phyloP scores from a whole-genome alignment of 2,329 filamentous ascomycete species.

The Epichloe gansuensis region DNA sequence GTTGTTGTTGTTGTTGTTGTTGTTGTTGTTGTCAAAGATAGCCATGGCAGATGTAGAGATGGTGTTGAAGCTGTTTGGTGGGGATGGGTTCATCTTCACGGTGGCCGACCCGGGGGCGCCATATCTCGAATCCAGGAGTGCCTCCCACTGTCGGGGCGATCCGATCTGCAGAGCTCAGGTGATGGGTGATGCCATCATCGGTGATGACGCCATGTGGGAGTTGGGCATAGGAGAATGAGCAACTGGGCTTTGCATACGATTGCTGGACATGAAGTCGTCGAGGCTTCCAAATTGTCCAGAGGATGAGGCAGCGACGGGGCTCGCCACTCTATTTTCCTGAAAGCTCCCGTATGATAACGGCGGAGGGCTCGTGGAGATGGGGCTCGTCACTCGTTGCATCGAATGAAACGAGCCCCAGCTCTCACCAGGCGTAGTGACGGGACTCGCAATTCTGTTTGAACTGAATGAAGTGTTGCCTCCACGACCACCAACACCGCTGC shows the following conservation, averaged over 20 bases:
- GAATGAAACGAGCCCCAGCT: slow-evolving; percentile 20
- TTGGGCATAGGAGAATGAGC: slow-evolving; percentile 12
- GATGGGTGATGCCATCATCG: slow-evolving; percentile 14
- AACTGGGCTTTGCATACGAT: slow-evolving; percentile 17
- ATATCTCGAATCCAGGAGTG: slow-evolving; percentile 26
- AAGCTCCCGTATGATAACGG: slow-evolving; percentile 20
- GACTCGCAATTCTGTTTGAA: slow-evolving; percentile 19
- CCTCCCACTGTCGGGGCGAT: slow-evolving; percentile 15
- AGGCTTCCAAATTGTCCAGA: slow-evolving; percentile 21
- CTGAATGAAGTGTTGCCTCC: slow-evolving; percentile 7
- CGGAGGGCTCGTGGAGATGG: slow-evolving; percentile 18
- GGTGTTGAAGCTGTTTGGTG: slow-evolving; percentile 11
- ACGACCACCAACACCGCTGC: slow-evolving; percentile 1
- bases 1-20: neutral
- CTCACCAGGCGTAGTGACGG: slow-evolving; percentile 20
- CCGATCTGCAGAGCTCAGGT: slow-evolving; percentile 9
- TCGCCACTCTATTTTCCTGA: slow-evolving; percentile 19
- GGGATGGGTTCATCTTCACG: slow-evolving; percentile 14
- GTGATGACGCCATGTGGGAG: slow-evolving; percentile 8
- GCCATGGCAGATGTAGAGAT: slow-evolving; percentile 1
- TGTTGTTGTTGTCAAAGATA: neutral
- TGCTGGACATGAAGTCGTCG: slow-evolving; percentile 20
- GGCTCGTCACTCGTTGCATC: slow-evolving; percentile 20
- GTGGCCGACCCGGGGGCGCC: slow-evolving; percentile 22
- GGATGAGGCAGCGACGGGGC: slow-evolving; percentile 15